Conservation (phyloP, 106 monocot genomes). For the Narthecium ossifragum region DNA sequence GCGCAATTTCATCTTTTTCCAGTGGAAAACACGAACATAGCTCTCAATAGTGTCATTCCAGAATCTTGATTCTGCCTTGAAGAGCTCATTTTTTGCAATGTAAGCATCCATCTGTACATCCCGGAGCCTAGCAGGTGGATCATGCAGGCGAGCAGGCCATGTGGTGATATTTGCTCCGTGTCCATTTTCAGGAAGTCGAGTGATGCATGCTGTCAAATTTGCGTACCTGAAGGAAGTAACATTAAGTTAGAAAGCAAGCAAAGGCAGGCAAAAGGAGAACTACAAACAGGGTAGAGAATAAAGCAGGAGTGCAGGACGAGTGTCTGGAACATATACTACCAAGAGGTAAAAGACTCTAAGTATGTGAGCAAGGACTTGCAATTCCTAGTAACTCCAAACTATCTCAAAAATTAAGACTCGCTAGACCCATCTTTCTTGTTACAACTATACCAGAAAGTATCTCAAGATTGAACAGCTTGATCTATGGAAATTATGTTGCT, state of each 20-base stretch:
- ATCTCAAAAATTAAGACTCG: no score
- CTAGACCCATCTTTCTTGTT: no score
- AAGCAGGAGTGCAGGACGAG: no score
- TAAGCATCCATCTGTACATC: slow-evolving; percentile 78
- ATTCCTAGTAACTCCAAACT: no score
- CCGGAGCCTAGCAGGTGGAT: slow-evolving; percentile 67
- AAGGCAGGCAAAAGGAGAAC: not conserved
- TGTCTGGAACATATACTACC: no score
- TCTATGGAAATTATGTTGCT: no score
- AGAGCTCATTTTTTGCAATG: slow-evolving; percentile 67
- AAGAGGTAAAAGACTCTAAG: no score
- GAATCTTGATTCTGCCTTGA: slow-evolving; percentile 61
- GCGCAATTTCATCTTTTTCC: slow-evolving; percentile 58
- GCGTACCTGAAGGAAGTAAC: slow-evolving; percentile 50
- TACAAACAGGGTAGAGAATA: not conserved
- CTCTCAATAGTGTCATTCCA: slow-evolving; percentile 62
- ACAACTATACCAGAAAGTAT: no score
- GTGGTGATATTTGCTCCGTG: slow-evolving; percentile 49
- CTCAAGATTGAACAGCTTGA: no score
- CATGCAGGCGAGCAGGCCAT: slow-evolving; percentile 75
- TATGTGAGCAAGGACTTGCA: no score
- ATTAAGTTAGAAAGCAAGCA: not conserved
- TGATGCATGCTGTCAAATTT: slow-evolving; percentile 75
- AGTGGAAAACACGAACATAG: slow-evolving; percentile 44
- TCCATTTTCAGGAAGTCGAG: slow-evolving; percentile 65